These are phyloP conservation scores for Fomitopsis schrenkii DNA, from an alignment of 1,284 basidiomycete species.

Conservation along the genomic window DNA sequence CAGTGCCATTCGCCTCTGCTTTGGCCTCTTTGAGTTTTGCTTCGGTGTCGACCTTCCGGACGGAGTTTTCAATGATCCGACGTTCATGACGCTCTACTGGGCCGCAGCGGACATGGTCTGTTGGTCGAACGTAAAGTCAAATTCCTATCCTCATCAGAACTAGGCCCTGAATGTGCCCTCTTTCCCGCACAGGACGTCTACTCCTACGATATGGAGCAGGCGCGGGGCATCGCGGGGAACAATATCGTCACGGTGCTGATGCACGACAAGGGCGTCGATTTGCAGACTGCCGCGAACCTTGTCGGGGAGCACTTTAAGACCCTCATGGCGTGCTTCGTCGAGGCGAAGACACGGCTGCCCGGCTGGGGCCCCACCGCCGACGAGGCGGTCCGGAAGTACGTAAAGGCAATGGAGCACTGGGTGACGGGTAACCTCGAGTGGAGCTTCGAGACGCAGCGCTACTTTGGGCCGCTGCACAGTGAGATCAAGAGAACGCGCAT, in stretches of 20 bases:
- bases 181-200: slow-evolving; percentile 33
- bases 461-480: slow-evolving; percentile 27
- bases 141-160: neutral
- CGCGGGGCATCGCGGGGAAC: slow-evolving; percentile 32
- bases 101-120: slow-evolving; percentile 39
- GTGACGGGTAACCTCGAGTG: slow-evolving; percentile 34
- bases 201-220: slow-evolving; percentile 40
- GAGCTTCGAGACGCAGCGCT: slow-evolving; percentile 37
- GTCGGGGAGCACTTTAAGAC: slow-evolving; percentile 28
- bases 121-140: slow-evolving; percentile 36
- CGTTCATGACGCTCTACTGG: slow-evolving; percentile 32
- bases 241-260: slow-evolving; percentile 40
- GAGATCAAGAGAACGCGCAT: slow-evolving; percentile 22
- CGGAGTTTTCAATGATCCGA: slow-evolving; percentile 30
- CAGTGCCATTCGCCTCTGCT: slow-evolving; percentile 36
- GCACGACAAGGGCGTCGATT: slow-evolving; percentile 27
- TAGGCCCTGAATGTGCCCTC: neutral
- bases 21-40: slow-evolving; percentile 35
- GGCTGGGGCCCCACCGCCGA: slow-evolving; percentile 29
- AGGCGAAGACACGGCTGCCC: slow-evolving; percentile 24
- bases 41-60: slow-evolving; percentile 38
- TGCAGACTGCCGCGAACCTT: slow-evolving; percentile 34
- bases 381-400: slow-evolving; percentile 28
- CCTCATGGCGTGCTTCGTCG: slow-evolving; percentile 28
- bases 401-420: slow-evolving; percentile 33